phyloP scores from a whole-genome alignment of 202 grass and related monocot species.

The Panicum virgatum region DNA sequence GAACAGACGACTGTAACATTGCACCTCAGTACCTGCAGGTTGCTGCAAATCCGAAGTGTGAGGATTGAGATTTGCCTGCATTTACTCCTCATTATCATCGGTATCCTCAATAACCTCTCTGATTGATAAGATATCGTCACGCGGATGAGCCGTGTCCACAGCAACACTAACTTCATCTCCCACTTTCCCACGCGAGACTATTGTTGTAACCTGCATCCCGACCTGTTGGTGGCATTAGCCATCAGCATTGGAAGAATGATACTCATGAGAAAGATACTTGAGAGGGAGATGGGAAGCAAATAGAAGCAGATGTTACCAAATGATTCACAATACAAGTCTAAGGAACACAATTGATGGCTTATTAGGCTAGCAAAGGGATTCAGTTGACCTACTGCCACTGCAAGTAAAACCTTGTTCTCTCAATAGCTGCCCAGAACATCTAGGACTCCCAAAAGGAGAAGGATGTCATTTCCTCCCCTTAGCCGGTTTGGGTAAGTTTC shows the following conservation, averaged over 20 bases:
- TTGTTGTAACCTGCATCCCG: constrained; percentile 68
- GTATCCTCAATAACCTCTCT: constrained; percentile 59
- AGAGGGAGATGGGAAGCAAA: neutral
- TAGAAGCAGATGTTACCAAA: neutral
- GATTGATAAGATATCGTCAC: constrained; percentile 71
- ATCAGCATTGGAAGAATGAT: constrained; percentile 25
- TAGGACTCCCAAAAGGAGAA: neutral
- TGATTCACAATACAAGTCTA: neutral
- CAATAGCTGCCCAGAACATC: neutral
- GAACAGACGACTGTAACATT: neutral
- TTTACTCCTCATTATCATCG: constrained; percentile 56
- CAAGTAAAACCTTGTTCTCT: neutral
- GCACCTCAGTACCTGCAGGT: constrained; percentile 1
- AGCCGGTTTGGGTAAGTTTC: constrained; percentile 19
- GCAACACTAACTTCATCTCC: constrained; percentile 64
- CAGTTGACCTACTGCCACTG: neutral
- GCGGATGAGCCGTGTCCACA: constrained; percentile 72
- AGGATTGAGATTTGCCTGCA: neutral
- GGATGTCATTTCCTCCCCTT: neutral
- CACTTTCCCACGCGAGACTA: constrained; percentile 59
- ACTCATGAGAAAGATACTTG: neutral
- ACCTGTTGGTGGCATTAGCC: constrained; percentile 50
- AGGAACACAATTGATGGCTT: neutral
- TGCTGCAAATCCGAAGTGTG: neutral
- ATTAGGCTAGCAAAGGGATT: neutral